Percentiles rank a stretch among this genome's conserved stretches.
Conservation (phyloP, 1,139 yeast species). For the Hansenula lynferdii region DNA sequence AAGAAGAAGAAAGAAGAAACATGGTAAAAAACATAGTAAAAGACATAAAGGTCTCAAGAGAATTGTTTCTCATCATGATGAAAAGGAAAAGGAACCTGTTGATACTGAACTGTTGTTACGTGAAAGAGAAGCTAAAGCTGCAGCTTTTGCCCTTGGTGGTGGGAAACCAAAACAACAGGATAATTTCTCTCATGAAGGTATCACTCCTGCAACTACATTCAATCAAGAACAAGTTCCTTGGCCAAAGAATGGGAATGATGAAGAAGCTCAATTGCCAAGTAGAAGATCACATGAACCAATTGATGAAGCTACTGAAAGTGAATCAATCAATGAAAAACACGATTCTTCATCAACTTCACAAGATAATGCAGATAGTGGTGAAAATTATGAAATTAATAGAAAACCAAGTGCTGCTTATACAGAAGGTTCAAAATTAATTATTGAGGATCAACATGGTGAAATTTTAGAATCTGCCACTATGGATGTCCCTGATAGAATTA, state of each 20-base stretch:
- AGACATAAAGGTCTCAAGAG: slow-evolving; percentile 21
- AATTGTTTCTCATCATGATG: slow-evolving; percentile 19
- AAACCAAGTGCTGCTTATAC: slow-evolving; percentile 49
- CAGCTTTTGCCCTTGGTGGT: slow-evolving; percentile 31
- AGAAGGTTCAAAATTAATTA: slow-evolving; percentile 64
- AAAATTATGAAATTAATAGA: slow-evolving; percentile 16
- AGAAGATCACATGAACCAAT: not conserved
- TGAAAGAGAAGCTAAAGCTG: slow-evolving; percentile 35
- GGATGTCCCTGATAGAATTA: slow-evolving; percentile 12
- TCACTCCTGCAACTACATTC: not conserved
- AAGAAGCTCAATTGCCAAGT: slow-evolving; percentile 1
- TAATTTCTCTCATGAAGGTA: not conserved
- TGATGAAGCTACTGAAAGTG: slow-evolving; percentile 1
- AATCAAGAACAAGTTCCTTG: not conserved
- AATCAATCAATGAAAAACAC: slow-evolving; percentile 1
- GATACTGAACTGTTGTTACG: slow-evolving; percentile 29
- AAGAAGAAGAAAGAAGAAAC: slow-evolving; percentile 40
- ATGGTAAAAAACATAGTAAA: slow-evolving; percentile 26
- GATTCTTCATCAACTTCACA: not conserved
- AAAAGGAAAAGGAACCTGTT: slow-evolving; percentile 23
- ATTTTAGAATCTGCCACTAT: slow-evolving; percentile 42
- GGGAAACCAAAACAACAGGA: slow-evolving; percentile 3
- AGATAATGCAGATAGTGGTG: slow-evolving; percentile 3
- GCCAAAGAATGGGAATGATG: not conserved
- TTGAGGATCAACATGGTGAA: slow-evolving; percentile 85